Conservation (phyloP, 768 basidiomycete genomes). For the Scleroderma bovista region DNA sequence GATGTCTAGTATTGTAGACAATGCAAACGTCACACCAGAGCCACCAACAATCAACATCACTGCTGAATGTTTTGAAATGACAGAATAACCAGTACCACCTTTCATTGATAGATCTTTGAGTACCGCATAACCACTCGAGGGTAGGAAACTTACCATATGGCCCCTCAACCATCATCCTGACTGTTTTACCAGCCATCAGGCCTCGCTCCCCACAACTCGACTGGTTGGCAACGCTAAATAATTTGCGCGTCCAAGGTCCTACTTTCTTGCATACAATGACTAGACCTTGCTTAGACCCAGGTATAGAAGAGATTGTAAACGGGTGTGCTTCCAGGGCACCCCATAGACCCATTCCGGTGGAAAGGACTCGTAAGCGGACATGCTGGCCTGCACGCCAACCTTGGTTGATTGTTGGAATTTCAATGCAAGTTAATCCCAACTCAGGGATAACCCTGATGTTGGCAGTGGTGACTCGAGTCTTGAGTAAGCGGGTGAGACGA, state of each 20-base stretch:
- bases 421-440: slow-evolving; percentile 36
- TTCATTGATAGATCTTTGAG: no score
- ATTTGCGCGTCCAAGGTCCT: slow-evolving; percentile 37
- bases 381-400: slow-evolving; percentile 52
- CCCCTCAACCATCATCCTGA: slow-evolving; percentile 40
- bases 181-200: slow-evolving; percentile 11
- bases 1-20: slow-evolving; percentile 60
- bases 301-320: slow-evolving; percentile 36
- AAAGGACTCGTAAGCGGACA: slow-evolving; percentile 38
- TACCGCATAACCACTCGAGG: no score
- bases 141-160: slow-evolving; percentile 32
- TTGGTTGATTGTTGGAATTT: slow-evolving; percentile 29
- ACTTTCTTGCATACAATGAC: slow-evolving; percentile 37
- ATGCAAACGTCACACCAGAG: slow-evolving; percentile 68
- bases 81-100: slow-evolving; percentile 3
- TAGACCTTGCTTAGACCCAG: slow-evolving; percentile 30
- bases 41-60: slow-evolving; percentile 69
- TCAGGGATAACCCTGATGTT: slow-evolving; percentile 33
- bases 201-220: slow-evolving; percentile 18
- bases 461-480: slow-evolving; percentile 36
- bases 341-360: slow-evolving; percentile 20
- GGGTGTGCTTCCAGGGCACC: slow-evolving; percentile 36
- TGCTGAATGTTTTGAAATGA: slow-evolving; percentile 59
- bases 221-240: slow-evolving; percentile 29
- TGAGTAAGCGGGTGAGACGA: slow-evolving; percentile 32